phyloP scores from a whole-genome alignment of 2,329 filamentous ascomycete species.

The Fusarium heterosporum region DNA sequence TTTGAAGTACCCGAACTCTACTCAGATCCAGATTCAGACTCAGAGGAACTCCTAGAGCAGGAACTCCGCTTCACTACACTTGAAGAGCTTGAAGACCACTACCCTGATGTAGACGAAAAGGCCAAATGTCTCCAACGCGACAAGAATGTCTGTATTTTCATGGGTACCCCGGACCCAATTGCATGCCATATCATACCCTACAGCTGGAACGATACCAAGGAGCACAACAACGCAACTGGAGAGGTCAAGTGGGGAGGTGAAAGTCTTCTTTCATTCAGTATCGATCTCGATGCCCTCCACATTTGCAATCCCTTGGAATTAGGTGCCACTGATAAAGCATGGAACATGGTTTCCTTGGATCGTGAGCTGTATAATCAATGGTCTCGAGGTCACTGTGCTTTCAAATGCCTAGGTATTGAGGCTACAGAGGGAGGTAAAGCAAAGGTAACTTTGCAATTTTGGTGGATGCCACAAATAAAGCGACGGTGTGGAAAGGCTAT shows the following conservation, averaged over 20 bases:
- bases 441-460: constrained; percentile 1
- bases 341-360: too few species aligned
- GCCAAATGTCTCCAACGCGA: not conserved
- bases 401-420: not conserved
- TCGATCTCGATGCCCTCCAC: fast-evolving
- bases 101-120: not conserved
- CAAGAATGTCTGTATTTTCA: not conserved
- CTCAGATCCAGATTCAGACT: too few species aligned
- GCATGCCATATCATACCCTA: not conserved
- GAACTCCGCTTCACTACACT: too few species aligned
- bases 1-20: too few species aligned
- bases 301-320: not conserved
- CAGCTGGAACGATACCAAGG: not conserved
- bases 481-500: too few species aligned
- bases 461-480: constrained; percentile 33
- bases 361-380: too few species aligned
- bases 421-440: fast-evolving
- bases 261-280: not conserved
- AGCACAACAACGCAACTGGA: not conserved
- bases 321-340: not conserved
- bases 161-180: not conserved
- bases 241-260: fast-evolving
- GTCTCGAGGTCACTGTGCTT: not conserved
- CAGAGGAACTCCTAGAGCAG: too few species aligned
- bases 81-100: too few species aligned